These are phyloP conservation scores for Anaeromyces robustus DNA, from an alignment of 192 early-diverging fungal genomes.

Conservation along the genomic window DNA sequence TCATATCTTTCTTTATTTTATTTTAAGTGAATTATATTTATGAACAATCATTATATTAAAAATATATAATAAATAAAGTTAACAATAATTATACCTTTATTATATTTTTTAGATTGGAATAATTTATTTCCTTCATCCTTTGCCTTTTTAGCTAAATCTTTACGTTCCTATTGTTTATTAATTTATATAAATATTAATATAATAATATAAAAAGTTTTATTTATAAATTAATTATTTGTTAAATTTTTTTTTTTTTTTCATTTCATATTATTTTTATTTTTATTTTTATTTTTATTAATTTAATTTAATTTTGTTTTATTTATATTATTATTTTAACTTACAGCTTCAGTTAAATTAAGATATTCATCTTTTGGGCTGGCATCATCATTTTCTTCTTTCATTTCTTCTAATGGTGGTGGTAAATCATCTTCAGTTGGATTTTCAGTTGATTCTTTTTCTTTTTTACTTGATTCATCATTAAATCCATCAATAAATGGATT, in stretches of 20 bases:
- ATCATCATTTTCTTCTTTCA: neutral
- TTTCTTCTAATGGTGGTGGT: neutral
- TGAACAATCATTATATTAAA: too few species aligned
- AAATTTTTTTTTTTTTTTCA: too few species aligned
- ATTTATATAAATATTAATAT: too few species aligned
- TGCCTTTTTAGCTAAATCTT: slow-evolving; percentile 50
- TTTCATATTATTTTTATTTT: too few species aligned
- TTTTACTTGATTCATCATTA: neutral
- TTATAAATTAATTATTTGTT: too few species aligned
- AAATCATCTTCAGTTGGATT: neutral
- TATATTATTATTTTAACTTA: neutral
- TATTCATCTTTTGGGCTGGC: neutral
- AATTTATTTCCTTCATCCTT: slow-evolving; percentile 80
- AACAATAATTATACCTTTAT: too few species aligned
- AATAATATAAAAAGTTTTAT: neutral
- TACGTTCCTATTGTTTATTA: slow-evolving; percentile 36
- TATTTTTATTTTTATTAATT: too few species aligned
- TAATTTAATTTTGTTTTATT: too few species aligned
- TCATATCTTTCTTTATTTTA: too few species aligned
- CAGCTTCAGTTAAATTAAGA: neutral
- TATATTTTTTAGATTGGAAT: slow-evolving; percentile 67
- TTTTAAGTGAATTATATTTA: too few species aligned
- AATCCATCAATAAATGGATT: neutral
- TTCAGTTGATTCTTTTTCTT: neutral
- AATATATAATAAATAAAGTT: too few species aligned